phyloP scores from a whole-genome alignment of 2,329 filamentous ascomycete species.

The Paraphaeosphaeria minitans region DNA sequence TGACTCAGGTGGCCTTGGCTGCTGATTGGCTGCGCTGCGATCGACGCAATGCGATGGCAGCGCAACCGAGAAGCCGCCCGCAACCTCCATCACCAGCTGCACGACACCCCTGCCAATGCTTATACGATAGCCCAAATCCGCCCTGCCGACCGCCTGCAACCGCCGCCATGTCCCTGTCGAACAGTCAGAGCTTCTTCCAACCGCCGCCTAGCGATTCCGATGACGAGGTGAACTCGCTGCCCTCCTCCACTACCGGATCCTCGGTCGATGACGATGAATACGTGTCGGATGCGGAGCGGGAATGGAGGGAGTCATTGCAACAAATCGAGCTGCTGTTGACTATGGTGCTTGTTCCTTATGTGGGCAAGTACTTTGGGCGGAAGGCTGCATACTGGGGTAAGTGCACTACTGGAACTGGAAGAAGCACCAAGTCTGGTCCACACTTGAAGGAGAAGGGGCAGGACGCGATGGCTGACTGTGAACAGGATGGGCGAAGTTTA shows the following conservation, averaged over 20 bases:
- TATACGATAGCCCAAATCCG: conserved; percentile 22
- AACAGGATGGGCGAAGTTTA: conserved; percentile 88
- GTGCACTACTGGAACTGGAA: conserved; percentile 39
- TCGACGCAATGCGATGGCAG: conserved; percentile 22
- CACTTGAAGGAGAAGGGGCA: too few relatives aligned
- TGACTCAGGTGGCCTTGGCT: conserved; percentile 25
- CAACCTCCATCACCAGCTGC: conserved; percentile 14
- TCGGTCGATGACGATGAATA: conserved; percentile 61
- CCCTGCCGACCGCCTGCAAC: conserved; percentile 5
- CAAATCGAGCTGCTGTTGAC: conserved; percentile 91
- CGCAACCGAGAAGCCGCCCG: conserved; percentile 17
- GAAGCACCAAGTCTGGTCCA: neutral
- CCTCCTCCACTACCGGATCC: conserved; percentile 57
- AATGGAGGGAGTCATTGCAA: conserved; percentile 94
- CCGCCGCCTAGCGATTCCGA: conserved; percentile 35
- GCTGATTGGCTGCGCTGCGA: conserved; percentile 30
- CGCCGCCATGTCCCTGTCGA: conserved; percentile 43
- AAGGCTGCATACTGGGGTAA: conserved; percentile 96
- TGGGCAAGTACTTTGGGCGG: conserved; percentile 92
- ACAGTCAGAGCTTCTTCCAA: conserved; percentile 46
- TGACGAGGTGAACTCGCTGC: conserved; percentile 57
- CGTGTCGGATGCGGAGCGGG: conserved; percentile 84
- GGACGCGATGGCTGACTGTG: conserved; percentile 21
- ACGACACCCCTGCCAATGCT: conserved; percentile 22
- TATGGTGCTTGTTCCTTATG: conserved; percentile 92